phyloP scores from a whole-genome alignment of 1,284 basidiomycete genomes.

The Pseudozyma tsukubaensis region DNA sequence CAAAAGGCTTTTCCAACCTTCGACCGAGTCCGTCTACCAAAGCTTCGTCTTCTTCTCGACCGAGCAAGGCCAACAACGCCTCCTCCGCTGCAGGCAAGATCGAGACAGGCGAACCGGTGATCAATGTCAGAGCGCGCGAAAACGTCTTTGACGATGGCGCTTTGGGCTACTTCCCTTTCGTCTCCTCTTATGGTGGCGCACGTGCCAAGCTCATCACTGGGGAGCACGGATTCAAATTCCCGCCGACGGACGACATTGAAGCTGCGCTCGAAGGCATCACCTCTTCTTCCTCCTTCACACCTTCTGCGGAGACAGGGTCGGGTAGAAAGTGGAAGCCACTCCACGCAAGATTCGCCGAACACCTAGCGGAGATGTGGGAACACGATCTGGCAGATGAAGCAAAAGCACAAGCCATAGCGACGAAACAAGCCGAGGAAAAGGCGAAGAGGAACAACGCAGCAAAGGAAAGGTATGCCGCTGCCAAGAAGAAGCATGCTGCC shows the following conservation, averaged over 20 bases:
- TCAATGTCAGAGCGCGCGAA: constrained; percentile 70
- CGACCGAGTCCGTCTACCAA: constrained; percentile 14
- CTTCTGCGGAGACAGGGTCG: constrained; percentile 1
- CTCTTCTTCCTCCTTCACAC: not conserved
- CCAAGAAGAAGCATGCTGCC: constrained; percentile 35
- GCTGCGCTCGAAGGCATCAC: constrained; percentile 31
- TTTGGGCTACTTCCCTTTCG: constrained; percentile 93
- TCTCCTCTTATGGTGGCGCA: constrained; percentile 91
- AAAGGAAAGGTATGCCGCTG: constrained; percentile 33
- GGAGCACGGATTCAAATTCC: constrained; percentile 76
- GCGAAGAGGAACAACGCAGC: constrained; percentile 23
- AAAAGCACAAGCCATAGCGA: constrained; percentile 21
- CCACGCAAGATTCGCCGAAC: constrained; percentile 49
- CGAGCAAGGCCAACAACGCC: constrained; percentile 10
- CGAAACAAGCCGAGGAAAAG: constrained; percentile 30
- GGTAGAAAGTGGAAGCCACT: constrained; percentile 43
- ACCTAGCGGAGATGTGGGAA: constrained; percentile 49
- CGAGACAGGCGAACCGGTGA: constrained; percentile 29
- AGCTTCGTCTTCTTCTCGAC: constrained; percentile 7
- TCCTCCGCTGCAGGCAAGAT: constrained; percentile 10
- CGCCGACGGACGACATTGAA: constrained; percentile 72
- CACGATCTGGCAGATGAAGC: constrained; percentile 57
- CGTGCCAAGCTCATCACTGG: constrained; percentile 87
- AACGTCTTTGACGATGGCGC: constrained; percentile 93
- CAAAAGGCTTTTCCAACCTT: constrained; percentile 29